Base-by-base conservation (phyloP, 2,329 filamentous ascomycete genomes). In the Leptosphaerulina australis region DNA sequence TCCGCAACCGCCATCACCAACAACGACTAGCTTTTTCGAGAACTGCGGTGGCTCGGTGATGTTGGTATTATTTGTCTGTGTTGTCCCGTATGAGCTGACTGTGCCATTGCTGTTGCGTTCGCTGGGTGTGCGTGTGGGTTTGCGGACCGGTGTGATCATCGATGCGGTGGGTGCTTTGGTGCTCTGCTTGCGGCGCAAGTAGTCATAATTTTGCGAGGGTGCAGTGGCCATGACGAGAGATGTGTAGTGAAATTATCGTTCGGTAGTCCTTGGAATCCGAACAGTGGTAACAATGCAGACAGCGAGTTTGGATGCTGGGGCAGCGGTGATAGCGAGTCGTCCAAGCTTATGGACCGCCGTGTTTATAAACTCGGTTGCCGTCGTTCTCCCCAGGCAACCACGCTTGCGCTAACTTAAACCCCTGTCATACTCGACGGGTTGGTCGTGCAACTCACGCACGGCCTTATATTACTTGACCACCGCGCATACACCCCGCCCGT, bases 1-100 rank as follows among this genome's bases (percentile, higher is more conserved):
- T 67, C 94, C 94, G 76, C 94, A 99, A 56, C 94, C 94, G 66
- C 94, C 94, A 74, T 99, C 94, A 56, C 94, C 94, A 35, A 99
- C 94, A 41, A 99, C 94, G 34, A 99, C 94, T 71, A 99, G 94
- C 83, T 99, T 99, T 82, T 99, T 99, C 62, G 93, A 97, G 77
- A 94, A 97, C 49, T 90, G 84, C 3, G 93, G 92, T 18, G 89
- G 90, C 71, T 96, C 91, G 39, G 93, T 97, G 75, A 93, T 84
- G 73, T 90, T 87, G 44, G 93, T 97, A 74, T 92, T 87, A 68
- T 86, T 82, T 64, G 85, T 88, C 53, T 86, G 87, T 56, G 83
- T 81, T 76, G 88, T 93, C 76, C 86, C 86, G 72, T 86, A 87
- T 60, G 91, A 96, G 81, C 88, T 93, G 73, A 91, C 88, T 57